Conservation (phyloP, 345 rosid species). For the Xanthoceras sorbifolium region DNA sequence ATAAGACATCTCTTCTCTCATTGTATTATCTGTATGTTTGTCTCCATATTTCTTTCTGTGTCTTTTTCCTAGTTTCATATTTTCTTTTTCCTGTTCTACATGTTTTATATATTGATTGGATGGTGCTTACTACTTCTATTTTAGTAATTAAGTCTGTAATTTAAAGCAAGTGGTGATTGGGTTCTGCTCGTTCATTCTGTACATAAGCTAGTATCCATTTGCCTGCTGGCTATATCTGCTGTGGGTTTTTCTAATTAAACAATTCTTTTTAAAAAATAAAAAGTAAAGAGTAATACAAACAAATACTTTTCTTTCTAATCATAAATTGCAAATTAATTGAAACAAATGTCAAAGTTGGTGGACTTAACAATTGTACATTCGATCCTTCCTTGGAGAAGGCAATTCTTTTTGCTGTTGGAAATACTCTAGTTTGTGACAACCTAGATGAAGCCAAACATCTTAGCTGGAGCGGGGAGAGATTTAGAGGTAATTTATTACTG, state of each 20-base stretch:
- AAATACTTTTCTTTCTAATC: not conserved
- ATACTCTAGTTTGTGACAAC: constrained; percentile 92
- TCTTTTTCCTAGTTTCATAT: not conserved
- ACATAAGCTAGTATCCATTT: not conserved
- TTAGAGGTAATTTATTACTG: constrained; percentile 58
- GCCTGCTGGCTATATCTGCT: constrained; percentile 5
- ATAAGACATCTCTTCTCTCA: not conserved
- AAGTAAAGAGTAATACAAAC: not conserved
- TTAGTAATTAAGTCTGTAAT: not conserved
- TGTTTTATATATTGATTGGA: not conserved
- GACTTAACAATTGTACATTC: constrained; percentile 75
- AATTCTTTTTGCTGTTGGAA: constrained; percentile 92
- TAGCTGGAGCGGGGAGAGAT: constrained; percentile 94
- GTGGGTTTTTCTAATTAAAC: not conserved
- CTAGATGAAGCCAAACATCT: constrained; percentile 95
- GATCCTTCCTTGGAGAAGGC: constrained; percentile 93
- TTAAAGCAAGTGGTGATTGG: not conserved
- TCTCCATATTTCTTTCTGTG: not conserved
- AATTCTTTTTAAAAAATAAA: not conserved
- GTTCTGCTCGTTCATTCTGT: not conserved
- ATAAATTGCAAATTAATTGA: not conserved
- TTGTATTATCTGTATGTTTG: not conserved
- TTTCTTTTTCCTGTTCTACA: not conserved
- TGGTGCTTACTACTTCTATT: not conserved
- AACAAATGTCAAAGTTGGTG: constrained; percentile 24